A percentile compares a stretch with the other conserved stretches of the same genome.
Evolutionary conservation across 1,284 basidiomycete species (phyloP).

Genomic region (Trametes versicolor): DNA sequence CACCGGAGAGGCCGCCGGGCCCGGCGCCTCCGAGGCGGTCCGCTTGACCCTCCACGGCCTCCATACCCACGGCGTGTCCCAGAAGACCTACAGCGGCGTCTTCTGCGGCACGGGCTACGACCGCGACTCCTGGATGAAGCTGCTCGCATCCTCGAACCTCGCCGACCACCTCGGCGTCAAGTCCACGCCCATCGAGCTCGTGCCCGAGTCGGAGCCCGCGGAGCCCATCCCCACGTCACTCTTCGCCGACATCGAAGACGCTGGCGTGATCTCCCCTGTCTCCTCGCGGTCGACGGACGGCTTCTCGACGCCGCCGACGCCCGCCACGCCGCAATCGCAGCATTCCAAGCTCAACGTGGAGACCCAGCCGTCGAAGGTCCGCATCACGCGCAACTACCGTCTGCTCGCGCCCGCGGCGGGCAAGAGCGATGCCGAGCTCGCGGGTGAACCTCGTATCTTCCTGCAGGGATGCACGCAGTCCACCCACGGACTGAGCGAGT

Average conservation of each 20-base stretch:
- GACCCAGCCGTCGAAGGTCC: constrained; percentile 46
- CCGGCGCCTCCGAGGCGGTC: constrained; percentile 36
- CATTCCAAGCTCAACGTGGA: constrained; percentile 30
- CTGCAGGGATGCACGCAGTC: constrained; percentile 66
- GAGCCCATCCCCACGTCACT: constrained; percentile 25
- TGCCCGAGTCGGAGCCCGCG: constrained; percentile 35
- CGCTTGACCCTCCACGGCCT: constrained; percentile 51
- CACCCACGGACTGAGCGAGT: constrained; percentile 68
- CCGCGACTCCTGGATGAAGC: constrained; percentile 57
- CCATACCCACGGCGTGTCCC: constrained; percentile 45
- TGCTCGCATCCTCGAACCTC: constrained; percentile 55
- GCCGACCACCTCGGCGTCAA: constrained; percentile 54
- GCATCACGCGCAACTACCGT: constrained; percentile 57
- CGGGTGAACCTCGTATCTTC: constrained; percentile 57
- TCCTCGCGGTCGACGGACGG: constrained; percentile 30
- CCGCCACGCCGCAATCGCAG: constrained; percentile 33
- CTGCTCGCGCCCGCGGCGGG: constrained; percentile 48
- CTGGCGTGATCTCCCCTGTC: constrained; percentile 18
- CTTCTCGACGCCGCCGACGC: constrained; percentile 33
- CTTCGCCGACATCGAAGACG: constrained; percentile 28
- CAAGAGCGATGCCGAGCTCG: constrained; percentile 18
- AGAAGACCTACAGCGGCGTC: constrained; percentile 58
- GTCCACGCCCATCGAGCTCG: constrained; percentile 39
- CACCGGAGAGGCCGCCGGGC: constrained; percentile 32
- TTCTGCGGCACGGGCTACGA: constrained; percentile 69